These are phyloP conservation scores for Ambrosiella xylebori DNA, from an alignment of 2,329 filamentous ascomycete genomes.

Conservation along the genomic window DNA sequence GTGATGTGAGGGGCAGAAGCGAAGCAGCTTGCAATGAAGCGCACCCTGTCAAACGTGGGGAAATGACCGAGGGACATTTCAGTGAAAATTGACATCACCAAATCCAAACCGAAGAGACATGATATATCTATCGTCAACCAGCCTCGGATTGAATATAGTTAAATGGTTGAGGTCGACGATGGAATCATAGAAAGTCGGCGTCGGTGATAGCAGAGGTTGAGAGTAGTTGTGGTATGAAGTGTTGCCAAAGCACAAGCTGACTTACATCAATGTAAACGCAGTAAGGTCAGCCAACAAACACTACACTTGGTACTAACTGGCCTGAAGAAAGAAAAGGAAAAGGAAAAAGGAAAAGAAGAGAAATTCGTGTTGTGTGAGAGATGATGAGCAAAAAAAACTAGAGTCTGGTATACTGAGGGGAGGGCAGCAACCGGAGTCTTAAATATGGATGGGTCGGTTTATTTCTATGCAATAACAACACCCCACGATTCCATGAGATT, in stretches of 20 bases:
- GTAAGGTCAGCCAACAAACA: slow-evolving; percentile 11
- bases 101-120: too few species aligned
- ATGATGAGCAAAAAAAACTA: slow-evolving; percentile 3
- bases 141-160: too few species aligned
- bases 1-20: slow-evolving; percentile 8
- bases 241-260: background rate
- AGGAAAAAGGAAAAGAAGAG: slow-evolving; percentile 8
- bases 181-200: too few species aligned
- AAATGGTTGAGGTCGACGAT: too few species aligned
- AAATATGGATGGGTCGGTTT: slow-evolving; percentile 8
- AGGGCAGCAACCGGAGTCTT: slow-evolving; percentile 8
- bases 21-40: background rate
- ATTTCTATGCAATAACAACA: background rate
- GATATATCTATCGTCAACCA: too few species aligned
- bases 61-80: background rate
- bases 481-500: slow-evolving; percentile 15
- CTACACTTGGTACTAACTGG: slow-evolving; percentile 6
- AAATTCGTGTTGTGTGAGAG: slow-evolving; percentile 5
- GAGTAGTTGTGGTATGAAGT: background rate
- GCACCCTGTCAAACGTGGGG: slow-evolving; percentile 1
- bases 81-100: background rate
- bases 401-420: background rate
- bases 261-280: slow-evolving; percentile 14
- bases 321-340: slow-evolving; percentile 11
- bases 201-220: too few species aligned